These are phyloP conservation scores for Drechslera avenae DNA, from an alignment of 2,329 filamentous ascomycete genomes.

Conservation along the genomic window DNA sequence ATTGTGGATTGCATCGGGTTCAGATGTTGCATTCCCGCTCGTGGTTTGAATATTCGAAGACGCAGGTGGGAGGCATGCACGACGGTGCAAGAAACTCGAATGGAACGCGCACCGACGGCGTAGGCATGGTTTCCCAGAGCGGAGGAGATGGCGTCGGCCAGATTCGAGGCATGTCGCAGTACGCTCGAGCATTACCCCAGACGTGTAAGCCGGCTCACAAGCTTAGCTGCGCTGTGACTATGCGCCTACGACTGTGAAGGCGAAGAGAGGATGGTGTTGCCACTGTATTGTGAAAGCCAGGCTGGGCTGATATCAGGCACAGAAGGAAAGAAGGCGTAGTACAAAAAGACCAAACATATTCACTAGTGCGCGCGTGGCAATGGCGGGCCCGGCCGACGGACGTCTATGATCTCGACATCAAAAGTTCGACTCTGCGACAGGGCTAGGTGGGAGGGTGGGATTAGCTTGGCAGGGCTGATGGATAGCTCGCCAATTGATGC, in stretches of 20 bases:
- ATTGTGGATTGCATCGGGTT: conserved; percentile 10
- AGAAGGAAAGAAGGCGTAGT: conserved; percentile 4
- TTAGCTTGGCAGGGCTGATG: conserved; percentile 18
- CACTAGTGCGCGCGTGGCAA: conserved; percentile 17
- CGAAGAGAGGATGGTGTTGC: conserved; percentile 7
- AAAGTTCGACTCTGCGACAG: conserved; percentile 28
- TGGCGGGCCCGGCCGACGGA: conserved; percentile 12
- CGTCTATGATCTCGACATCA: conserved; percentile 19
- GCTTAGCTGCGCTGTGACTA: too few species aligned
- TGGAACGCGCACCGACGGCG: conserved; percentile 58
- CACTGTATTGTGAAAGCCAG: too few species aligned
- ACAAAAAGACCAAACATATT: conserved; percentile 6
- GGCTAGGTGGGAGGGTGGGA: conserved; percentile 24
- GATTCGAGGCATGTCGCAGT: conserved; percentile 64
- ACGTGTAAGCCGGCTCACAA: conserved; percentile 10
- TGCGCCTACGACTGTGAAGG: conserved; percentile 3
- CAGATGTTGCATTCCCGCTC: conserved; percentile 9
- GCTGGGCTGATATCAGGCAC: not conserved
- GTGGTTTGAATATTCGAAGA: conserved; percentile 12
- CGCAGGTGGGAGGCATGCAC: conserved; percentile 51
- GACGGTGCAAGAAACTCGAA: conserved; percentile 62
- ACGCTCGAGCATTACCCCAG: conserved; percentile 62
- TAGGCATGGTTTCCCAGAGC: conserved; percentile 46
- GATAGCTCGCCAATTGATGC: conserved; percentile 21
- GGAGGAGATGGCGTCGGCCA: conserved; percentile 59